These are phyloP conservation scores for Entomortierella parvispora DNA, from an alignment of 192 early-diverging fungal species.

Conservation along the genomic window DNA sequence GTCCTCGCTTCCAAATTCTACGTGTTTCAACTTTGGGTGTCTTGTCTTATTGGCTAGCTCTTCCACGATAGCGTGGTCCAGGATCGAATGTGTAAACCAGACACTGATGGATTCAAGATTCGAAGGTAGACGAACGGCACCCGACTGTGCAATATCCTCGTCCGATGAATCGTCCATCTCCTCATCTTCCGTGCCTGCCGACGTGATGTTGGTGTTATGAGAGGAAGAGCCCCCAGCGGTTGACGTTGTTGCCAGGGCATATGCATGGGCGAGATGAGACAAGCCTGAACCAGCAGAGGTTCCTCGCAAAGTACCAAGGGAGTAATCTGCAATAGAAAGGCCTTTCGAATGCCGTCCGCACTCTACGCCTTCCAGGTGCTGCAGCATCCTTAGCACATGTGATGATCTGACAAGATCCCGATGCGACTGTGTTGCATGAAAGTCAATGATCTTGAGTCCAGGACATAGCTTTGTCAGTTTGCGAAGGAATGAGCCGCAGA, in stretches of 20 bases:
- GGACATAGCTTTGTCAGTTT: conserved; percentile 29
- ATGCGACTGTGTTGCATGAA: conserved; percentile 42
- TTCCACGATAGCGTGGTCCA: conserved; percentile 20
- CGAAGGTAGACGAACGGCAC: neutral
- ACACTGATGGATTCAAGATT: conserved; percentile 32
- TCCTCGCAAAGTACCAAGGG: conserved; percentile 14
- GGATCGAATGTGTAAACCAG: conserved; percentile 39
- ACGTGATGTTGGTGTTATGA: neutral
- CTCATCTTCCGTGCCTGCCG: neutral
- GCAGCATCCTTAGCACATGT: conserved; percentile 8
- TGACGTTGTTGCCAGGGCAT: too few species aligned
- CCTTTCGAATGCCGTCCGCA: neutral
- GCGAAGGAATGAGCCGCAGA: conserved; percentile 6
- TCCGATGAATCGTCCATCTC: neutral
- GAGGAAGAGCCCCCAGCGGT: too few species aligned
- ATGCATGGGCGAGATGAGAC: too few species aligned
- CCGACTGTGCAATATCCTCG: neutral
- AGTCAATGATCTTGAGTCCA: conserved; percentile 7
- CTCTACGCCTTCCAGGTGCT: conserved; percentile 10
- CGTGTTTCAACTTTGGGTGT: conserved; percentile 20
- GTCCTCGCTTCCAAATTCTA: conserved; percentile 49
- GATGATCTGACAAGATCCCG: conserved; percentile 16
- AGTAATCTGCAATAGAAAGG: conserved; percentile 16
- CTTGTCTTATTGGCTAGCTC: conserved; percentile 18
- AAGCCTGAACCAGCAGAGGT: conserved; percentile 3